Evolutionary conservation across 495 filamentous ascomycete genomes (phyloP).

Genomic region (Penicillium lagena): DNA sequence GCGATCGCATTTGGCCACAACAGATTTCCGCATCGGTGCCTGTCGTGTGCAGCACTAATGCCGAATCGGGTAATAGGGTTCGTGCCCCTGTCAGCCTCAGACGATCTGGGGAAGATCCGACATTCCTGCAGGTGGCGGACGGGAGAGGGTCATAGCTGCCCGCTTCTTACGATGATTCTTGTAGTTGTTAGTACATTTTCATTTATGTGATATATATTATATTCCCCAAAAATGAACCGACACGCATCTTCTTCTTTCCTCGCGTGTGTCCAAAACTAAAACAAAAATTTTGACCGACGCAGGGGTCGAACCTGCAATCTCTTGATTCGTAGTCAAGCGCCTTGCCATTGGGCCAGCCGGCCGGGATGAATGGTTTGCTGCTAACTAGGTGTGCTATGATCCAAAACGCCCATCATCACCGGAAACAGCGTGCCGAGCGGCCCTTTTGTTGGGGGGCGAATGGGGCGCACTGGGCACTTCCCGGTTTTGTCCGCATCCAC

Average conservation of each 20-base stretch:
- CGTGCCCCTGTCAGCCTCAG: slow-evolving; percentile 1
- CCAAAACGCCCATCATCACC: neutral
- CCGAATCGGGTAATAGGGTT: slow-evolving; percentile 23
- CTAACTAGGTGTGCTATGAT: neutral
- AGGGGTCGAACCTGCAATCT: slow-evolving; percentile 48
- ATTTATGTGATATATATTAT: too few relatives aligned
- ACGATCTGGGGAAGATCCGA: neutral
- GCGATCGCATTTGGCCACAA: too few relatives aligned
- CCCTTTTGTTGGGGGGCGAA: neutral
- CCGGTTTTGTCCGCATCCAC: neutral
- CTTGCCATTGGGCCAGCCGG: slow-evolving; percentile 63
- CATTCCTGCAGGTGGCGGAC: neutral
- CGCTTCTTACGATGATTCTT: too few relatives aligned
- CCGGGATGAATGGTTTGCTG: slow-evolving; percentile 6
- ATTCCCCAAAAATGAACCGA: neutral
- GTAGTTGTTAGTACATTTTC: too few relatives aligned
- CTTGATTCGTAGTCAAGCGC: slow-evolving; percentile 69
- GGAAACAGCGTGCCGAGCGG: neutral
- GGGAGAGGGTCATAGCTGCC: neutral
- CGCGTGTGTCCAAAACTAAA: neutral
- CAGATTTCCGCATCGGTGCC: neutral
- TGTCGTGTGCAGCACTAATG: slow-evolving; percentile 21
- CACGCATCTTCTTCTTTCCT: neutral
- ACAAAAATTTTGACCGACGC: slow-evolving; percentile 35
- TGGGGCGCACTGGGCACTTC: neutral